Evolutionary conservation across 805 yeast genomes (phyloP).

Genomic region (Metschnikowia hibisci): DNA sequence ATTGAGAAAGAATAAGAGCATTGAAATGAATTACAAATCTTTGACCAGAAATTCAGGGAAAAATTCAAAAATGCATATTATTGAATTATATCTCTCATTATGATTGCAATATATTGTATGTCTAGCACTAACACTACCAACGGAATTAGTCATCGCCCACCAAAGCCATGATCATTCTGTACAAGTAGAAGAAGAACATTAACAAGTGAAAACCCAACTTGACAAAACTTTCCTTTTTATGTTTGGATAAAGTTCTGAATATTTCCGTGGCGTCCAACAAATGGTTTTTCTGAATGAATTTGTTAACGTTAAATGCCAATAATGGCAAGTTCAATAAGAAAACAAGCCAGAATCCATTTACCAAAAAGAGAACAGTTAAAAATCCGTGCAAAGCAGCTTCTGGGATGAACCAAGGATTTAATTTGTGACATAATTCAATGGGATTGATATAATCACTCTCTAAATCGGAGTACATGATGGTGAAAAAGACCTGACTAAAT

Average conservation of each 20-base stretch:
- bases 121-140: background rate
- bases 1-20: too few relatives aligned
- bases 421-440: constrained; percentile 88
- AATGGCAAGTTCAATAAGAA: constrained; percentile 81
- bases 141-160: constrained; percentile 55
- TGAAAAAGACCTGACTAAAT: constrained; percentile 90
- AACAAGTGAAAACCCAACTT: constrained; percentile 88
- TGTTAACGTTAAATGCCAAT: constrained; percentile 77
- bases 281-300: constrained; percentile 74
- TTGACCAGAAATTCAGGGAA: too few relatives aligned
- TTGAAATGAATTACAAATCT: too few relatives aligned
- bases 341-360: constrained; percentile 91
- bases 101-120: background rate
- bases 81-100: background rate
- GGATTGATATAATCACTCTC: constrained; percentile 97
- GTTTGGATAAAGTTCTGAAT: constrained; percentile 87
- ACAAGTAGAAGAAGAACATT: constrained; percentile 92
- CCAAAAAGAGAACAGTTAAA: constrained; percentile 62
- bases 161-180: constrained; percentile 92
- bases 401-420: constrained; percentile 84
- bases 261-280: constrained; percentile 95
- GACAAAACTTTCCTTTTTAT: constrained; percentile 86
- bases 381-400: constrained; percentile 83
- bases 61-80: too few relatives aligned
- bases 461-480: constrained; percentile 91